Evolutionary conservation across 2,329 filamentous ascomycete species (phyloP), one percentile per base, ranked within the genome.

Genomic region (Ceratocystis ficicola): DNA sequence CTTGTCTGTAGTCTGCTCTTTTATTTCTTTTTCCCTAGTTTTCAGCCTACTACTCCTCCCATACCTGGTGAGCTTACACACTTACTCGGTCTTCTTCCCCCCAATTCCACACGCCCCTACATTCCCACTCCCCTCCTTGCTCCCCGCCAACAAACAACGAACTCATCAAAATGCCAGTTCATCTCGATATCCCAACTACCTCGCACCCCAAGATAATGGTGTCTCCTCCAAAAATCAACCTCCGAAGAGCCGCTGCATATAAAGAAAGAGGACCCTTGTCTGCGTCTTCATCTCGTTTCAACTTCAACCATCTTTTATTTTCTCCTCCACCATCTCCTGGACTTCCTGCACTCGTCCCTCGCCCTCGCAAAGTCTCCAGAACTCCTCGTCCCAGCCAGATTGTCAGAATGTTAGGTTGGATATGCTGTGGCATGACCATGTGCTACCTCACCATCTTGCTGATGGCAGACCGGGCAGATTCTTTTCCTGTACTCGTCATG

Each of bases 321-420:
- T 85, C 83, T 30, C 80, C 80, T 1, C 88, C 87, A 30, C 86
- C 87, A 3, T 93, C 86, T 1, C 88, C 87, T 1, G 83, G 83
- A 69, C 81, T 91, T 62, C 89, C 87, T 12, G 85, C 83, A 15
- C 79, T 88, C 64, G 77, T 87, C 44, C 85, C 85, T 15, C 81
- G 85, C 68, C 83, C 84, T 71, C 82, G 85, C 71, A 85, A 86
- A 74, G 81, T 84, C 62, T 78, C 79, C 22, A 76, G 78, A 55
- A 77, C 81, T n/a, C 76, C 82, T 62, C 81, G 81, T 46, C 83
- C 82, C 3, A 83, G 82, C 67, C 79, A 82, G 66, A 76, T 86
- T 17, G 73, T 86, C 67, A 80, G 85, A 62, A 72, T 81, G 6
- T 71, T 85, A 12, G 73, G 84, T 12, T 85, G 83, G 73, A 71